Conservation (phyloP, 2,329 filamentous ascomycete genomes). For the Colletotrichum echinochloae region DNA sequence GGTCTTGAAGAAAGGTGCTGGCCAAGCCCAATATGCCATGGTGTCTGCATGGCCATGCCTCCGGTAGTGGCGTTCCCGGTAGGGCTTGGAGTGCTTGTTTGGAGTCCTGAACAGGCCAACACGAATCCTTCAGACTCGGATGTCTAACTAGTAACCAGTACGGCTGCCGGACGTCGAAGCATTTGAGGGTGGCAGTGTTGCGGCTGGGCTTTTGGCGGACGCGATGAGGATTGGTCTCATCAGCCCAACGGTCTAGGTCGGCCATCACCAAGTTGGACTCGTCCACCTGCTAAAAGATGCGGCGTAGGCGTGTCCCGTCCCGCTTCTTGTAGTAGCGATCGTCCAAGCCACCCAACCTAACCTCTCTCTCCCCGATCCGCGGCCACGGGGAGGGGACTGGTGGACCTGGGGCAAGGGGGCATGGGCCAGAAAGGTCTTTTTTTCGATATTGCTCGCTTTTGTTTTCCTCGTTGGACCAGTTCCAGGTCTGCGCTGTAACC, state of each 20-base stretch:
- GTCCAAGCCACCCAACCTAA: slow-evolving; percentile 2
- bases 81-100: slow-evolving; percentile 11
- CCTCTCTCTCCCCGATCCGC: slow-evolving; percentile 4
- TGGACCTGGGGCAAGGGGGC: background rate
- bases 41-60: slow-evolving; percentile 10
- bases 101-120: background rate
- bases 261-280: background rate
- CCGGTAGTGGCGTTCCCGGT: slow-evolving; percentile 26
- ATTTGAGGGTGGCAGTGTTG: background rate
- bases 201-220: background rate
- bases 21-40: slow-evolving; percentile 9
- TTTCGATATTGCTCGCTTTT: slow-evolving; percentile 7
- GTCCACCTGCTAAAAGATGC: background rate
- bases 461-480: slow-evolving; percentile 16
- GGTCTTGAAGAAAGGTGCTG: background rate
- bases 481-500: slow-evolving; percentile 14
- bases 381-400: background rate
- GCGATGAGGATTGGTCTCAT: background rate
- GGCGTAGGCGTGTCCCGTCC: background rate
- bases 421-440: slow-evolving; percentile 17
- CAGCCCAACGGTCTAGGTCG: background rate
- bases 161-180: background rate
- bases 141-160: background rate
- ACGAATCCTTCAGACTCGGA: background rate
- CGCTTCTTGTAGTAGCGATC: too few species aligned